Evolutionary conservation across 2,329 filamentous ascomycete species (phyloP), one percentile per base, ranked within the genome.

Genomic region (Fusarium beomiforme): DNA sequence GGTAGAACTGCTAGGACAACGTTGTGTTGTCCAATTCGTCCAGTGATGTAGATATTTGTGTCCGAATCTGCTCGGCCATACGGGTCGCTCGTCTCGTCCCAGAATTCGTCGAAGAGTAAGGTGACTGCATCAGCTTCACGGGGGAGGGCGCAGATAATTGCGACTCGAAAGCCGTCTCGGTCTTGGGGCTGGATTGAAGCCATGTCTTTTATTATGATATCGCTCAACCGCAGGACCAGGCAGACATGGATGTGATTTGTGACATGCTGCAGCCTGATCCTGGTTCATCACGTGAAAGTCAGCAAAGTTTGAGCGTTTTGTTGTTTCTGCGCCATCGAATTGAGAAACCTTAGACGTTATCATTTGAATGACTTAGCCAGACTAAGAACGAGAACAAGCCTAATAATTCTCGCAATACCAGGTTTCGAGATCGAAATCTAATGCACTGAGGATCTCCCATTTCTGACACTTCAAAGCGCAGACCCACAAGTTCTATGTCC

Each of bases 31-130:
- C 43, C 54, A 3, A 62, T 50, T 0, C 76, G 73, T 2, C 80
- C 79, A 4, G 75, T 78, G 2, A 60, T 74, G 24, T 80, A 81
- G 0, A 8, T 50, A 47, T 81, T 81, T 0, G 8, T 19, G 34
- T 81, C 79, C 2, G 74, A 69, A 1, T 31, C 19, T 0, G 72
- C 71, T 33, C 69, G 67, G 4, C 73, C 76, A 14, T 77, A 78
- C 0, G 3, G 43, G 21, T 44, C 59, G 14, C 31, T 8, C 8
- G 13, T 6, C 6, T 53, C 19, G 24, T 67, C 63, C 65, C 63
- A 67, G 3, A 67, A 53, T 2, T 67, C 33, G 23, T 80, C 78
- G 7, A 79, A 72, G 0, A 77, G 31, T 1, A 63, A 4, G 5
- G 5, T 6, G 2, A 63, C 23, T 3, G 59, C 43, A 17, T 37